Evolutionary conservation across 345 rosid species (phyloP).

Genomic region (Erysimum cheiranthoides): DNA sequence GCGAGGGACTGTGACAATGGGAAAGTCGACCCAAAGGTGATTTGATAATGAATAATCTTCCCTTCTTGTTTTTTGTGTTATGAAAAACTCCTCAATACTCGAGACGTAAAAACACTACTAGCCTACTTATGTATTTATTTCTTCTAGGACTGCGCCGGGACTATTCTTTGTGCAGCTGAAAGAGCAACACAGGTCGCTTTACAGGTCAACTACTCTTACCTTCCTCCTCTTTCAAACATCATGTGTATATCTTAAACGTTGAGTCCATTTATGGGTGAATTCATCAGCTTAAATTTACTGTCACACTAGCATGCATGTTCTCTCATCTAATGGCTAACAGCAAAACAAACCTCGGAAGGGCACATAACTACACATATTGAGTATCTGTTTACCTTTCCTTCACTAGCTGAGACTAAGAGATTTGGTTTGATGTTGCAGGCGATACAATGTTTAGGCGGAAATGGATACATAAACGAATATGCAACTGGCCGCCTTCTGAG

Average conservation of each 20-base stretch:
- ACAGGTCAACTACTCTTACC: conserved; percentile 62
- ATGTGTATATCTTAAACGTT: conserved; percentile 1
- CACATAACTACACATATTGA: background rate
- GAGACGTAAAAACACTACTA: background rate
- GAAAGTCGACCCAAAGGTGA: conserved; percentile 76
- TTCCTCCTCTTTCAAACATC: background rate
- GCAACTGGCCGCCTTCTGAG: conserved; percentile 87
- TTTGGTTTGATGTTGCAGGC: conserved; percentile 63
- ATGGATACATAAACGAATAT: conserved; percentile 93
- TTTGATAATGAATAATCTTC: background rate
- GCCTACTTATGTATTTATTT: background rate
- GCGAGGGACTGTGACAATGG: conserved; percentile 88
- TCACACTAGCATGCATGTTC: background rate
- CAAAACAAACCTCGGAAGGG: background rate
- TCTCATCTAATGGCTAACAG: background rate
- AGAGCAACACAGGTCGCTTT: conserved; percentile 95
- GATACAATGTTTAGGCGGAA: conserved; percentile 94
- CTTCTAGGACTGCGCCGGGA: conserved; percentile 93
- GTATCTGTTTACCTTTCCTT: conserved; percentile 5
- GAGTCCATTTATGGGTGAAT: background rate
- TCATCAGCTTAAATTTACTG: background rate
- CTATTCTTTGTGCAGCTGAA: conserved; percentile 91
- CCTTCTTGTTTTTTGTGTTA: conserved; percentile 1
- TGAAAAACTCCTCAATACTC: no score
- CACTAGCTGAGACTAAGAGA: background rate